Evolutionary conservation across 371 early-diverging fungal species (phyloP).

Genomic region (Paramicrosporidium saccamoebae): DNA sequence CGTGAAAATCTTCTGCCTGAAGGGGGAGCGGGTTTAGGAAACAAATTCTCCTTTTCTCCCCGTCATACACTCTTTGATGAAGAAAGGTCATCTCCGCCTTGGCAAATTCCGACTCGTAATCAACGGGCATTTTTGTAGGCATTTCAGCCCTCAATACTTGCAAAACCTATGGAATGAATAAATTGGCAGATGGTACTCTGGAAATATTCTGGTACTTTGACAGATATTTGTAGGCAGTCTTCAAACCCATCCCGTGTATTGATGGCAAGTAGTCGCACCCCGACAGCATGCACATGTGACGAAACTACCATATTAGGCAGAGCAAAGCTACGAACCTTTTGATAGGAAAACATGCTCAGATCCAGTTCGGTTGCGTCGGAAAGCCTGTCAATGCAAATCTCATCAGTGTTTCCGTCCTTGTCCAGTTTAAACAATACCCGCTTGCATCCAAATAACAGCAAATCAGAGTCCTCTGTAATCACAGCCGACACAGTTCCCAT

Average conservation of each 20-base stretch:
- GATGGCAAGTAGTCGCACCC: constrained; percentile 87
- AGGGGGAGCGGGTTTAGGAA: constrained; percentile 16
- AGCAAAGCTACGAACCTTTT: too few species aligned
- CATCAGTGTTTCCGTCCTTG: constrained; percentile 18
- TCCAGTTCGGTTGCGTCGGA: constrained; percentile 10
- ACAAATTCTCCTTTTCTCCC: constrained; percentile 8
- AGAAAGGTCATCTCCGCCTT: constrained; percentile 42
- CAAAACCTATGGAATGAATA: constrained; percentile 1
- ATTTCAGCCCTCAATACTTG: constrained; percentile 6
- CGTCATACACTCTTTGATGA: constrained; percentile 47
- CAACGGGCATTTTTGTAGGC: constrained; percentile 7
- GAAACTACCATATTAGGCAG: too few species aligned
- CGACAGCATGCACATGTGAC: constrained; percentile 69
- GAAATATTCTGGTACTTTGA: constrained; percentile 10
- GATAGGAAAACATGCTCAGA: constrained; percentile 14
- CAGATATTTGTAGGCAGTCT: constrained; percentile 32
- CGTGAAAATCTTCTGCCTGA: constrained; percentile 3
- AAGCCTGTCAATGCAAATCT: constrained; percentile 14
- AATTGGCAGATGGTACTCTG: constrained; percentile 5
- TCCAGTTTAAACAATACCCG: constrained; percentile 50
- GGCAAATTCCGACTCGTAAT: constrained; percentile 19
- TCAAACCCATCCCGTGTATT: constrained; percentile 53
- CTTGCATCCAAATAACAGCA: constrained; percentile 70
- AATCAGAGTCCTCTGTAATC: constrained; percentile 89
- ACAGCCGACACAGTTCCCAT: constrained; percentile 33